Evolutionary conservation across 1,284 basidiomycete species (phyloP).

Genomic region (Schizopora paradoxa): DNA sequence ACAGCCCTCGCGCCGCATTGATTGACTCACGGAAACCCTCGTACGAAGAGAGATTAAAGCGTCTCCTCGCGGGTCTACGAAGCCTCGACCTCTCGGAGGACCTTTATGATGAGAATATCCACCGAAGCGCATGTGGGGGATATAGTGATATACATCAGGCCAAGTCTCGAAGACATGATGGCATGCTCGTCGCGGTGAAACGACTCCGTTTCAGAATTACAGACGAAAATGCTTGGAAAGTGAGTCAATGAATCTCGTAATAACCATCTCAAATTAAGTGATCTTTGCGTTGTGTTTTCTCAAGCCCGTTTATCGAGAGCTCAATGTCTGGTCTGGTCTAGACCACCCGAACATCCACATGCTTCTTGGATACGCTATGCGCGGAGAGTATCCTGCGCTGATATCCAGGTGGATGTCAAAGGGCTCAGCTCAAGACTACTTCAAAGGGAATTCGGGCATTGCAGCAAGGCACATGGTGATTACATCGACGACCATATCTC

Average conservation of each 20-base stretch:
- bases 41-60: too few relatives aligned
- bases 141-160: too few relatives aligned
- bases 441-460: not conserved
- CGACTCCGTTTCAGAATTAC: not conserved
- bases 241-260: not conserved
- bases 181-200: constrained; percentile 1
- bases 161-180: too few relatives aligned
- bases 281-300: too few relatives aligned
- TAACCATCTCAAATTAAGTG: not conserved
- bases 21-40: too few relatives aligned
- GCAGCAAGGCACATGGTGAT: constrained; percentile 6
- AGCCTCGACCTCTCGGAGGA: too few relatives aligned
- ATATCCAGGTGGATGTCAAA: constrained; percentile 15
- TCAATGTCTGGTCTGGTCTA: constrained; percentile 13
- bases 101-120: too few relatives aligned
- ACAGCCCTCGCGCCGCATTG: too few relatives aligned
- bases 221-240: not conserved
- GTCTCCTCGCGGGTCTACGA: too few relatives aligned
- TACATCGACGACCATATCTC: too few relatives aligned
- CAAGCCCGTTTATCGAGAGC: not conserved
- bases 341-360: constrained; percentile 12
- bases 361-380: constrained; percentile 11
- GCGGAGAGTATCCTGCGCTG: constrained; percentile 11
- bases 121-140: too few relatives aligned
- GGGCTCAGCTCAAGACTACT: constrained; percentile 2